Conservation (phyloP, 192 early-diverging fungal genomes). For the Gigaspora rosea region DNA sequence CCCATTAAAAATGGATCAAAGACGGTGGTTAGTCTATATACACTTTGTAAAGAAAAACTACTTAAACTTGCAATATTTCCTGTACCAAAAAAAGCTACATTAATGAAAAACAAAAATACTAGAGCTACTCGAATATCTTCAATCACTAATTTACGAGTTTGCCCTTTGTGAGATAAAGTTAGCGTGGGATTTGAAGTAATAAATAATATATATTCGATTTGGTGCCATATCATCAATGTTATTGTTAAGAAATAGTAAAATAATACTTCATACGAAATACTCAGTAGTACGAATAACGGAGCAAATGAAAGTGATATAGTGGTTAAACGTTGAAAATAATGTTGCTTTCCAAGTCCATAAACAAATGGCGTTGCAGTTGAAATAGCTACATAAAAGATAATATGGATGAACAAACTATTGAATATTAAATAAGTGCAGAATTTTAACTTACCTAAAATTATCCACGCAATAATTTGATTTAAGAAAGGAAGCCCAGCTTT, state of each 20-base stretch:
- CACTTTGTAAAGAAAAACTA: conserved; percentile 84
- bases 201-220: conserved; percentile 61
- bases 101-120: conserved; percentile 88
- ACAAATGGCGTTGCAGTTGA: conserved; percentile 62
- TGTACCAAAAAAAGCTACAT: conserved; percentile 95
- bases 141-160: conserved; percentile 48
- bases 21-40: conserved; percentile 87
- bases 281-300: conserved; percentile 83
- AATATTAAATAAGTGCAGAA: neutral
- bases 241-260: conserved; percentile 85
- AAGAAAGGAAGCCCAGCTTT: conserved; percentile 67
- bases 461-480: conserved; percentile 70
- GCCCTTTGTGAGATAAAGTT: neutral
- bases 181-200: neutral
- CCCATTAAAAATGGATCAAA: conserved; percentile 93
- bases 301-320: conserved; percentile 87
- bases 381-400: conserved; percentile 40
- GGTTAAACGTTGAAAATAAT: conserved; percentile 77
- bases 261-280: conserved; percentile 85
- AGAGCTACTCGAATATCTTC: conserved; percentile 64
- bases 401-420: neutral
- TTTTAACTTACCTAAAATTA: conserved; percentile 56
- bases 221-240: conserved; percentile 74
- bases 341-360: conserved; percentile 62
- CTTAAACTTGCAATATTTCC: conserved; percentile 90